Evolutionary conservation across 2,329 filamentous ascomycete genomes (phyloP).

Genomic region (Fusarium fujikuroi): DNA sequence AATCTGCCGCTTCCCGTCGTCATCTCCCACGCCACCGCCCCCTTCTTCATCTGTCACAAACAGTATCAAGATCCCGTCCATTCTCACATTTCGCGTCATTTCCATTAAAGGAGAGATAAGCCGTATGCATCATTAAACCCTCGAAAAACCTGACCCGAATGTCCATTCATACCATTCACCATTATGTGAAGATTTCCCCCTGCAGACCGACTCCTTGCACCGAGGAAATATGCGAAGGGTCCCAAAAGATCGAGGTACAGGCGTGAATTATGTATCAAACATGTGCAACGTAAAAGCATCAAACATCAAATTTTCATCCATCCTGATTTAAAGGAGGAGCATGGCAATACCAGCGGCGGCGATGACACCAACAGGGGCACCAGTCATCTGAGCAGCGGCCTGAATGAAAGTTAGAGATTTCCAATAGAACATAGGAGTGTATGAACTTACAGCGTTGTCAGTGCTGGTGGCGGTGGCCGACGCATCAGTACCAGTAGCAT

Average conservation of each 20-base stretch:
- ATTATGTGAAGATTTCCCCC: constrained; percentile 44
- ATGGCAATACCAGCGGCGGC: constrained; percentile 62
- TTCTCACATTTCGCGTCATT: constrained; percentile 45
- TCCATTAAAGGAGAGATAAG: constrained; percentile 51
- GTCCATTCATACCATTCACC: constrained; percentile 45
- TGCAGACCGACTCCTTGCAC: constrained; percentile 35
- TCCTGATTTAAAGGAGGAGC: constrained; percentile 57
- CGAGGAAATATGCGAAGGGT: constrained; percentile 42
- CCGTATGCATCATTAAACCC: constrained; percentile 50
- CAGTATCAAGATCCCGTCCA: constrained; percentile 37
- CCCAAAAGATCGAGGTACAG: constrained; percentile 47
- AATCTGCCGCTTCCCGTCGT: constrained; percentile 18
- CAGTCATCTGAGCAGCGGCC: constrained; percentile 54
- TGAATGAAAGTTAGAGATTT: constrained; percentile 26
- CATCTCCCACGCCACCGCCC: constrained; percentile 23
- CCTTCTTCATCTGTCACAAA: constrained; percentile 22
- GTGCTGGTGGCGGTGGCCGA: constrained; percentile 31
- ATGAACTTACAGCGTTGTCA: constrained; percentile 47
- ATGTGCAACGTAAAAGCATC: constrained; percentile 51
- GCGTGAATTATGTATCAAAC: constrained; percentile 57
- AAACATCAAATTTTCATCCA: constrained; percentile 32
- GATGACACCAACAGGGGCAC: constrained; percentile 58
- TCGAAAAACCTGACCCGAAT: constrained; percentile 46
- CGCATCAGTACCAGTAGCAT: constrained; percentile 30
- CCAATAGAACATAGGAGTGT: background rate